These are phyloP conservation scores for Wickerhamiella cacticola DNA, from an alignment of 805 yeast species.

Conservation along the genomic window DNA sequence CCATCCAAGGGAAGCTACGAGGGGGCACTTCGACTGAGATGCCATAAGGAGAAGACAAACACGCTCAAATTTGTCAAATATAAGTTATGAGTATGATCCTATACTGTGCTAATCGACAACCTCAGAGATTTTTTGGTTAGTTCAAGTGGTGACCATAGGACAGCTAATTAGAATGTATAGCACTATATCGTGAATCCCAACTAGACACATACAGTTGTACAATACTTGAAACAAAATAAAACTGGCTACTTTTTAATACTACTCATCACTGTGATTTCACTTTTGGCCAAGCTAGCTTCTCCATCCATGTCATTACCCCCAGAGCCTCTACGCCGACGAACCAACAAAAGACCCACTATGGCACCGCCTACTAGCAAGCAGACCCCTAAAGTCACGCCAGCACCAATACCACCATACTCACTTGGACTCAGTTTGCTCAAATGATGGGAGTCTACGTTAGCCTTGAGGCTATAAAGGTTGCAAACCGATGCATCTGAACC, in stretches of 20 bases:
- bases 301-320: neutral
- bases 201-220: neutral
- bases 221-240: neutral
- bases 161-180: neutral
- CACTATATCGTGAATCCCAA: neutral
- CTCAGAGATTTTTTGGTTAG: neutral
- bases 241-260: neutral
- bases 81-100: no score
- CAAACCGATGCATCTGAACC: neutral
- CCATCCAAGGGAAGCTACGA: no score
- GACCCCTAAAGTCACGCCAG: conserved; percentile 37
- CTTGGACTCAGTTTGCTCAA: conserved; percentile 26
- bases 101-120: no score
- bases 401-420: conserved; percentile 43
- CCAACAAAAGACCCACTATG: conserved; percentile 20
- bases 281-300: neutral
- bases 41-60: no score
- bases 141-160: neutral
- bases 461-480: neutral
- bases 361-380: conserved; percentile 29
- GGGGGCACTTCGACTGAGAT: no score
- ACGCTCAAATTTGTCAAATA: no score
- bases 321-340: neutral
- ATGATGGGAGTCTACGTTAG: neutral
- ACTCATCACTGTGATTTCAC: neutral